phyloP scores from a whole-genome alignment of 208 protist species.

The Leishmania amazonensis region DNA sequence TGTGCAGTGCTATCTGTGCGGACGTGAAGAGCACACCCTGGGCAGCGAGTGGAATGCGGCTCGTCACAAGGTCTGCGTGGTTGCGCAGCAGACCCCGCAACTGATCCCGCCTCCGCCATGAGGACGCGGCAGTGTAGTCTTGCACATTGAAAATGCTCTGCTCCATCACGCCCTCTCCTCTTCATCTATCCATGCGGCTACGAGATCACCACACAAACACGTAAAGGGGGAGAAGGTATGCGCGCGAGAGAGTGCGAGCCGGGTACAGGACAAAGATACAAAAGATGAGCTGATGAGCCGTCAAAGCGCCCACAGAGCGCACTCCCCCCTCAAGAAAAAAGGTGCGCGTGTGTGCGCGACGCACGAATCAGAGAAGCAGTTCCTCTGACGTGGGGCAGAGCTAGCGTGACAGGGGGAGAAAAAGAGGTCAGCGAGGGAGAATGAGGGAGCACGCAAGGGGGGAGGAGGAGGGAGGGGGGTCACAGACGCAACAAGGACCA shows the following conservation, averaged over 20 bases:
- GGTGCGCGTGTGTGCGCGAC: background rate
- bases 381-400: background rate
- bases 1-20: constrained; percentile 60
- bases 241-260: no score
- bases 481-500: background rate
- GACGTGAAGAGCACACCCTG: constrained; percentile 60
- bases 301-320: background rate
- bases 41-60: constrained; percentile 44
- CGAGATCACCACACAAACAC: background rate
- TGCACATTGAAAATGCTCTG: constrained; percentile 68
- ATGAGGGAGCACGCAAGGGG: background rate
- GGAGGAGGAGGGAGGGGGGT: background rate
- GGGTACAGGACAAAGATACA: background rate
- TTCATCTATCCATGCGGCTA: background rate
- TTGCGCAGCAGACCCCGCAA: constrained; percentile 80
- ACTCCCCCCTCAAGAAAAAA: no score
- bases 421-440: background rate
- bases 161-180: constrained; percentile 33
- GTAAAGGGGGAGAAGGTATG: background rate
- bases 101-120: constrained; percentile 77
- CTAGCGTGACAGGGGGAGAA: background rate
- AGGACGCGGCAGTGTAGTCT: constrained; percentile 62
- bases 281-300: background rate
- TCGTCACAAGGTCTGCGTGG: constrained; percentile 63
- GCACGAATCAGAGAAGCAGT: background rate